Evolutionary conservation across 2,329 filamentous ascomycete species (phyloP).

Genomic region (Stagonosporopsis cucurbitacearum): DNA sequence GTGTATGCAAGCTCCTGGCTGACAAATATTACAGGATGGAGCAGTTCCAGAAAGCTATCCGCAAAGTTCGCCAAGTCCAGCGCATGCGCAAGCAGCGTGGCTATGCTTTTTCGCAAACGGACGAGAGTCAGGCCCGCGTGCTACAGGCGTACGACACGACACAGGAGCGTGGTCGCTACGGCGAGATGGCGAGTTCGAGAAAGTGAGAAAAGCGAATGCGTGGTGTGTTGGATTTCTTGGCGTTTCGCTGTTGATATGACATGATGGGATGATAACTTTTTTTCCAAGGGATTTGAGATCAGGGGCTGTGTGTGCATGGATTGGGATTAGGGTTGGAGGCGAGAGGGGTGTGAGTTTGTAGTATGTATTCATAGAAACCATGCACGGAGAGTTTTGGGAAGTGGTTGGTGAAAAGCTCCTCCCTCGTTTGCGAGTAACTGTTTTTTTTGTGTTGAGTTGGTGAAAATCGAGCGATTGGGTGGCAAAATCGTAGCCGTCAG

Average conservation of each 20-base stretch:
- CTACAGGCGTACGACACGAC: slow-evolving; percentile 98
- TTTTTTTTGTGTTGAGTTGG: too few relatives aligned
- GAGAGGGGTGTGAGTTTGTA: background rate
- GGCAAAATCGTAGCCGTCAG: too few relatives aligned
- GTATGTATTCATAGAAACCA: background rate
- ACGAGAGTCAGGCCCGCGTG: slow-evolving; percentile 93
- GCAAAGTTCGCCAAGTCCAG: slow-evolving; percentile 97
- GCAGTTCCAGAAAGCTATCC: slow-evolving; percentile 99
- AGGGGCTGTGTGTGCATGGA: background rate
- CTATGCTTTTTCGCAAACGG: slow-evolving; percentile 96
- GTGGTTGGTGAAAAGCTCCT: too few relatives aligned
- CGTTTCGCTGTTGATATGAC: background rate
- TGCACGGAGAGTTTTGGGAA: too few relatives aligned
- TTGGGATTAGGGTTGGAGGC: background rate
- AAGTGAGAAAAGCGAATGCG: slow-evolving; percentile 21
- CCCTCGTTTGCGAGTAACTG: too few relatives aligned
- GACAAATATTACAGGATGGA: slow-evolving; percentile 74
- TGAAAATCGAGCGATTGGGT: too few relatives aligned
- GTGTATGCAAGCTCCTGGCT: background rate
- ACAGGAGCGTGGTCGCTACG: slow-evolving; percentile 85
- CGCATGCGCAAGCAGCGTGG: slow-evolving; percentile 99
- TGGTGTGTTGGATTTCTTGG: background rate
- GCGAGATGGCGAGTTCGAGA: slow-evolving; percentile 81
- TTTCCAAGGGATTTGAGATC: background rate
- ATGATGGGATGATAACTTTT: slow-evolving; percentile 6